phyloP scores from a whole-genome alignment of 306 rosid species.

The Vachellia pachyceras region DNA sequence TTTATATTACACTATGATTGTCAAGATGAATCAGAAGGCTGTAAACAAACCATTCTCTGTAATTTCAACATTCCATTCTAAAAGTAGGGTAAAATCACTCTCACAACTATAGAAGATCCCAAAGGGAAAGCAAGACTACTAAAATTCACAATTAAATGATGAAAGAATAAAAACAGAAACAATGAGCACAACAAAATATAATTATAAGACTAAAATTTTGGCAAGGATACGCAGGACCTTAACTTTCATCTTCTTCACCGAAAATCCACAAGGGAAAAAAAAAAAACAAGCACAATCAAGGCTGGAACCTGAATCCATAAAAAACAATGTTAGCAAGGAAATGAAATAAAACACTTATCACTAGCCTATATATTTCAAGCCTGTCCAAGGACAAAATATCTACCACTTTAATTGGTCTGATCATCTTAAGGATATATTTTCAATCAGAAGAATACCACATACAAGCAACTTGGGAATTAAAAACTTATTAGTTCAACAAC shows the following conservation, averaged over 20 bases:
- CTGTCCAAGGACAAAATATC: background rate
- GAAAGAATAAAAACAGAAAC: background rate
- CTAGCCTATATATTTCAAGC: background rate
- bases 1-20: background rate
- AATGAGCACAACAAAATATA: background rate
- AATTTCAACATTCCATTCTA: background rate
- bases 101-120: background rate
- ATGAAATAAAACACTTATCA: background rate
- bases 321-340: background rate
- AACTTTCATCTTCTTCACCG: conserved; percentile 51
- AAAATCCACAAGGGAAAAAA: background rate
- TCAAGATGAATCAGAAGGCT: background rate
- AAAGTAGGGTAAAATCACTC: background rate
- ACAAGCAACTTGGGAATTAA: background rate
- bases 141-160: background rate
- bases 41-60: background rate
- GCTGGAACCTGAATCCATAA: background rate
- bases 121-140: background rate
- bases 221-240: conserved; percentile 63
- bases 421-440: background rate
- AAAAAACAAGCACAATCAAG: background rate
- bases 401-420: background rate
- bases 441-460: background rate
- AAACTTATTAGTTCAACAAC: background rate
- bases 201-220: background rate